phyloP scores from a whole-genome alignment of 805 yeast species.

The Barnettozyma pratensis region DNA sequence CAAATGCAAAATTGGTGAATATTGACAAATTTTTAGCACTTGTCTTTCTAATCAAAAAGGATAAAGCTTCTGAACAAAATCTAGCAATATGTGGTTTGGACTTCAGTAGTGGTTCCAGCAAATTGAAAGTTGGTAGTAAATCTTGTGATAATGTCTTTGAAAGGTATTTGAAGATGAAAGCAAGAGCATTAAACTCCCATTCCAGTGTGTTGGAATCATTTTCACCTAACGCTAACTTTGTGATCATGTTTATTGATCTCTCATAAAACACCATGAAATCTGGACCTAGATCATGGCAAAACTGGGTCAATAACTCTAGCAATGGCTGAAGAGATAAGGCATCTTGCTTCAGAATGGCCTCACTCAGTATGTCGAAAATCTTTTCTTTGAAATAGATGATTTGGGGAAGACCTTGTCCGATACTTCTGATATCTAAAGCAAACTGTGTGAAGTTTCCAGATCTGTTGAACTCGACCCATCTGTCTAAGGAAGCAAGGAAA shows the following conservation, averaged over 20 bases:
- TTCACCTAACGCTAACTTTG: constrained; percentile 42
- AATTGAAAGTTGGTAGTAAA: constrained; percentile 61
- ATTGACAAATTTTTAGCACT: constrained; percentile 38
- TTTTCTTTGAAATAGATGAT: constrained; percentile 62
- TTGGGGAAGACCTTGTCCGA: constrained; percentile 72
- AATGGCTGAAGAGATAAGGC: constrained; percentile 72
- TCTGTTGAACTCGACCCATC: constrained; percentile 84
- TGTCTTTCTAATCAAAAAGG: constrained; percentile 75
- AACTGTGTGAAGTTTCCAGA: constrained; percentile 68
- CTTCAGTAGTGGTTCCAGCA: constrained; percentile 59
- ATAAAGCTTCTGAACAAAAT: constrained; percentile 86
- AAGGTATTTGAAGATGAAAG: constrained; percentile 85
- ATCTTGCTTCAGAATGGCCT: constrained; percentile 52
- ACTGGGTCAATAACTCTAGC: constrained; percentile 74
- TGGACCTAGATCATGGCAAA: constrained; percentile 88
- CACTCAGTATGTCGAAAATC: constrained; percentile 50
- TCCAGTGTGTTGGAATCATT: constrained; percentile 64
- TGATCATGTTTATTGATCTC: constrained; percentile 45
- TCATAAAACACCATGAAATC: constrained; percentile 76
- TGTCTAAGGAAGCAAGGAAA: constrained; percentile 70
- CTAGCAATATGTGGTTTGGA: constrained; percentile 64
- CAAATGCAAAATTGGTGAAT: constrained; percentile 41
- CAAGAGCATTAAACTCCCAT: constrained; percentile 78
- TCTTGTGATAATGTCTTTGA: constrained; percentile 59
- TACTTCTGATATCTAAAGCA: constrained; percentile 45